These are phyloP conservation scores for Globisporangium emineosum DNA, from an alignment of 352 stramenopile species.

Conservation along the genomic window DNA sequence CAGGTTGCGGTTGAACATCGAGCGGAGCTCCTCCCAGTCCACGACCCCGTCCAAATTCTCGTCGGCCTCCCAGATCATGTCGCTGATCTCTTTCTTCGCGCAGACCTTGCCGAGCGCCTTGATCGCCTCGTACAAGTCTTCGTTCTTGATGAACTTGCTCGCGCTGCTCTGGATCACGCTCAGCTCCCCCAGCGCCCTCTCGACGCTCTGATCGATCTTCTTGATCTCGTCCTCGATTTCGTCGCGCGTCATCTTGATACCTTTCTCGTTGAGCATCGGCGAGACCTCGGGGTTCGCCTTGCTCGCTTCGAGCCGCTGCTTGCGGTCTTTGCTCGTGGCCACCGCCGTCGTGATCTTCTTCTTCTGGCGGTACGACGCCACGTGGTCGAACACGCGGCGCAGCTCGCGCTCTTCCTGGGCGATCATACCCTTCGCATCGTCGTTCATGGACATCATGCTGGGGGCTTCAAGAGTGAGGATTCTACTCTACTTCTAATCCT, in stretches of 20 bases:
- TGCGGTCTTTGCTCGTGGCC: slow-evolving; percentile 48
- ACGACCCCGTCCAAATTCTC: slow-evolving; percentile 95
- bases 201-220: slow-evolving; percentile 50
- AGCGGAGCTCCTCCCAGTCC: slow-evolving; percentile 94
- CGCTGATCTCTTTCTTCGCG: slow-evolving; percentile 94
- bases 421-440: slow-evolving; percentile 87
- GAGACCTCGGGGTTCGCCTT: slow-evolving; percentile 69
- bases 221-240: slow-evolving; percentile 80
- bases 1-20: slow-evolving; percentile 97
- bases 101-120: slow-evolving; percentile 91
- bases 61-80: slow-evolving; percentile 99
- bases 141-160: slow-evolving; percentile 82
- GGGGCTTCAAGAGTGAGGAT: not conserved
- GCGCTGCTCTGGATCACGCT: slow-evolving; percentile 43
- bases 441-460: slow-evolving; percentile 69
- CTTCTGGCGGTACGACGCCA: slow-evolving; percentile 91
- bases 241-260: slow-evolving; percentile 71
- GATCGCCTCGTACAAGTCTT: slow-evolving; percentile 93
- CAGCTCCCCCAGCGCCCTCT: slow-evolving; percentile 52
- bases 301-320: slow-evolving; percentile 53
- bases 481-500: not conserved
- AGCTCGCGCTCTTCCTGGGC: slow-evolving; percentile 94
- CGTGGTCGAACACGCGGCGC: slow-evolving; percentile 91
- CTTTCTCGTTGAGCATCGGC: slow-evolving; percentile 75
- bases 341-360: slow-evolving; percentile 58